Evolutionary conservation across 2,329 filamentous ascomycete genomes (phyloP), one percentile per base, ranked within the genome.

Genomic region (Trematosphaeria pertusa): DNA sequence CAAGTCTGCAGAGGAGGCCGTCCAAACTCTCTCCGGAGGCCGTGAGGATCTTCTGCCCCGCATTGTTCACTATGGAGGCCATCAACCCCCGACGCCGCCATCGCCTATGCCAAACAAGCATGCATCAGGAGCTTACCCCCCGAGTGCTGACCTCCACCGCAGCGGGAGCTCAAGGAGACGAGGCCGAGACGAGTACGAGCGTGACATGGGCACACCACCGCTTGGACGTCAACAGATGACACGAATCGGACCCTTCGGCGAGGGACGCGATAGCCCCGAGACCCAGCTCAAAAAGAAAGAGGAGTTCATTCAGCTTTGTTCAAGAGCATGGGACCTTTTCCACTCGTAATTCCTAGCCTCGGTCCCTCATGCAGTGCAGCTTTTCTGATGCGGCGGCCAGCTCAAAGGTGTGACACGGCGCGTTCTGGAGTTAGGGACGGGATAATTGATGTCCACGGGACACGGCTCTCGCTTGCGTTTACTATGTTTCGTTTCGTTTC

Each of bases 261-360:
- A 89, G 45, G 89, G 89, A 28, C 81, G 89, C 51, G 91, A 94
- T 65, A 92, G 86, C 57, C 91, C 89, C 6, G 91, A 94, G 61
- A 90, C 86, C 5, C 87, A 90, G 70, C 81, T 84, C 61, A 87
- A 83, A 65, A 97, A 97, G 84, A 91, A 91, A 69, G 91, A 96
- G 33, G 91, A 96, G 70, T 99, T 99, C 67, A 78, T 99, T 55
- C 79, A 83, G 45, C 77, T 97, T 38, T 97, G 93, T 70, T 86
- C 90, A 59, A 81, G 90, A 64, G 94, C 94, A 7, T 99, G 94
- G 94, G 94, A 99, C 75, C 75, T 99, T 20, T 96, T 97, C 74
- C 94, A 97, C 77, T 96, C 91, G 52, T 97, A 54, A 66, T 54
- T 47, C 46, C 39, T 38, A 48, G 44, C 52, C 33, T 52, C 30